Conservation (phyloP, 2,329 filamentous ascomycete genomes). For the Scolecobasidium constrictum region DNA sequence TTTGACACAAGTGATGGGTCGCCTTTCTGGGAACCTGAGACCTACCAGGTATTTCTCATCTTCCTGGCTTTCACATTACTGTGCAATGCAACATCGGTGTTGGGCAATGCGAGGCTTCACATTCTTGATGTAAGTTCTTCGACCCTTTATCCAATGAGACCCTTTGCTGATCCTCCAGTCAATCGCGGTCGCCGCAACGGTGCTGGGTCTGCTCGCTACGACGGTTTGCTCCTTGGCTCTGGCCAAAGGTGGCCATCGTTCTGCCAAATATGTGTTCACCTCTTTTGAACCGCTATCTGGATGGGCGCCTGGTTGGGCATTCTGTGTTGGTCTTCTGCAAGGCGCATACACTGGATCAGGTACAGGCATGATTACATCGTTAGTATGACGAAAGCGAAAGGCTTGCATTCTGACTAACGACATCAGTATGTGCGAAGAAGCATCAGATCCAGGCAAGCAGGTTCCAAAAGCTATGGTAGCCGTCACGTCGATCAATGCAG, state of each 20-base stretch:
- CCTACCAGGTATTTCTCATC: slow-evolving; percentile 22
- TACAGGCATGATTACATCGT: slow-evolving; percentile 40
- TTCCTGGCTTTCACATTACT: slow-evolving; percentile 27
- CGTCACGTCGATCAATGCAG: slow-evolving; percentile 48
- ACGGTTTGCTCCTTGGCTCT: slow-evolving; percentile 41
- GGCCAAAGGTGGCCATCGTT: slow-evolving; percentile 38
- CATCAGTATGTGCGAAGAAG: slow-evolving; percentile 21
- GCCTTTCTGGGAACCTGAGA: slow-evolving; percentile 31
- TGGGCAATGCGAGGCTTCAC: too few relatives aligned
- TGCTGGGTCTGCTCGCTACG: slow-evolving; percentile 43
- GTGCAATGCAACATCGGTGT: too few relatives aligned
- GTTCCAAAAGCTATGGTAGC: slow-evolving; percentile 50
- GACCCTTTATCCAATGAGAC: slow-evolving; percentile 36
- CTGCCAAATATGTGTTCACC: slow-evolving; percentile 38
- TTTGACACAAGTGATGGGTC: slow-evolving; percentile 43
- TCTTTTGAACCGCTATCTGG: slow-evolving; percentile 40
- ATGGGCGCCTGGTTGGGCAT: slow-evolving; percentile 46
- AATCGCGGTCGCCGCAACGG: slow-evolving; percentile 45
- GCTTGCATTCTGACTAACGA: too few relatives aligned
- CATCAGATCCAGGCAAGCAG: slow-evolving; percentile 37
- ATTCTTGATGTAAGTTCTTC: slow-evolving; percentile 21
- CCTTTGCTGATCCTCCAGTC: slow-evolving; percentile 48
- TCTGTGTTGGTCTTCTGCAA: slow-evolving; percentile 48
- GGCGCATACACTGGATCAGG: slow-evolving; percentile 52
- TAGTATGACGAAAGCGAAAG: too few relatives aligned